Evolutionary conservation across 2,329 filamentous ascomycete species (phyloP).

Genomic region (Colletotrichum costaricense): DNA sequence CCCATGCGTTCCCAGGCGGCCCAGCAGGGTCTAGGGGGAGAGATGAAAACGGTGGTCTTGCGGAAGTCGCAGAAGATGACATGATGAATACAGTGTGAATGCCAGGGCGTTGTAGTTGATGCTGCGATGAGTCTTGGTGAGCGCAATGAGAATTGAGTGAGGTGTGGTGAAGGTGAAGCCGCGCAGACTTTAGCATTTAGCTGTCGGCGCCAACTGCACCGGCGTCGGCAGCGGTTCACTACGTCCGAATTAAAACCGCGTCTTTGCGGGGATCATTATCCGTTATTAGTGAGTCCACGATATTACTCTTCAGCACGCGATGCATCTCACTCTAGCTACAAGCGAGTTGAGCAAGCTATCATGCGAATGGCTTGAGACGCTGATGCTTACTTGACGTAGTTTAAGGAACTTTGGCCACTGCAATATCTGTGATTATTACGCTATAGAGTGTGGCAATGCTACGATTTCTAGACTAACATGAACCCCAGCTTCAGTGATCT

Average conservation of each 20-base stretch:
- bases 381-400: too few species aligned
- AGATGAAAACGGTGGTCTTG: constrained; percentile 35
- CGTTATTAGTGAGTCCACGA: not conserved
- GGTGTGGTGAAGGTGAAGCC: not conserved
- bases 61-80: not conserved
- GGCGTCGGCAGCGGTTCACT: not conserved
- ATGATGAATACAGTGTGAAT: not conserved
- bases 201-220: constrained; percentile 16
- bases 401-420: too few species aligned
- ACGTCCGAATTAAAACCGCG: not conserved
- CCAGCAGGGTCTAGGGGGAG: constrained; percentile 62
- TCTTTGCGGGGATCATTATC: not conserved
- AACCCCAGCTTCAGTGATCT: too few species aligned
- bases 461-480: too few species aligned
- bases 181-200: not conserved
- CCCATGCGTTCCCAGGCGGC: constrained; percentile 66
- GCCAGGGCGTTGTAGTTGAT: too few species aligned
- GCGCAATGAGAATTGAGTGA: not conserved
- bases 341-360: too few species aligned
- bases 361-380: too few species aligned
- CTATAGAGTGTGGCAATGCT: too few species aligned
- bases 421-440: too few species aligned
- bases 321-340: too few species aligned
- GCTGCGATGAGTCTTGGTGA: not conserved
- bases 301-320: not conserved